Percentiles rank a stretch among this genome's conserved stretches.
These are phyloP conservation scores for Phialophora tarda DNA, from an alignment of 2,329 filamentous ascomycete species.

Conservation along the genomic window DNA sequence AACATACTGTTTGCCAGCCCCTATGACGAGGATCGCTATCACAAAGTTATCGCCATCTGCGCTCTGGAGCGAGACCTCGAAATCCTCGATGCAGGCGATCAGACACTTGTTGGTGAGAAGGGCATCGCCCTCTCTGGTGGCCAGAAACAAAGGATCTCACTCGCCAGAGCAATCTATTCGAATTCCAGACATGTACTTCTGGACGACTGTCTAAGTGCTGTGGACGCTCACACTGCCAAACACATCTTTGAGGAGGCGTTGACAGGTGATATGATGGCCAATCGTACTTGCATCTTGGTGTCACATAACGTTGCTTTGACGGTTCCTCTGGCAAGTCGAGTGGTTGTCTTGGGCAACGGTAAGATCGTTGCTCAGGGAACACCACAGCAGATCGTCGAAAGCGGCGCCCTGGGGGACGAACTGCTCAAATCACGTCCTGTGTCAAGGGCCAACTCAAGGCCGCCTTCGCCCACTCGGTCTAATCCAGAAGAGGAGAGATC, in stretches of 20 bases:
- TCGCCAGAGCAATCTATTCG: slow-evolving; percentile 96
- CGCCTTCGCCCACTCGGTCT: slow-evolving; percentile 78
- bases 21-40: slow-evolving; percentile 81
- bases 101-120: slow-evolving; percentile 95
- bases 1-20: slow-evolving; percentile 91
- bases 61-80: slow-evolving; percentile 88
- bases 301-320: slow-evolving; percentile 94
- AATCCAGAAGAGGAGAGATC: slow-evolving; percentile 69
- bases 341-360: slow-evolving; percentile 87
- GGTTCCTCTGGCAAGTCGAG: slow-evolving; percentile 76
- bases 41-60: slow-evolving; percentile 86
- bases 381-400: slow-evolving; percentile 76
- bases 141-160: slow-evolving; percentile 95
- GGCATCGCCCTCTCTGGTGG: slow-evolving; percentile 95
- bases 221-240: slow-evolving; percentile 95
- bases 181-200: slow-evolving; percentile 88
- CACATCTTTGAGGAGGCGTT: slow-evolving; percentile 98
- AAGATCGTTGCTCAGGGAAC: slow-evolving; percentile 77
- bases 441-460: slow-evolving; percentile 72
- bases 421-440: slow-evolving; percentile 73
- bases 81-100: slow-evolving; percentile 89
- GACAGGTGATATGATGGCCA: slow-evolving; percentile 83
- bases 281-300: slow-evolving; percentile 90
- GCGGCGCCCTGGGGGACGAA: slow-evolving; percentile 89
- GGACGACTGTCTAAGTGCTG: slow-evolving; percentile 93